Percentiles rank a stretch among this genome's conserved stretches.
These are phyloP conservation scores for Tilletiaria anomala DNA, from an alignment of 1,284 basidiomycete species.

Conservation along the genomic window DNA sequence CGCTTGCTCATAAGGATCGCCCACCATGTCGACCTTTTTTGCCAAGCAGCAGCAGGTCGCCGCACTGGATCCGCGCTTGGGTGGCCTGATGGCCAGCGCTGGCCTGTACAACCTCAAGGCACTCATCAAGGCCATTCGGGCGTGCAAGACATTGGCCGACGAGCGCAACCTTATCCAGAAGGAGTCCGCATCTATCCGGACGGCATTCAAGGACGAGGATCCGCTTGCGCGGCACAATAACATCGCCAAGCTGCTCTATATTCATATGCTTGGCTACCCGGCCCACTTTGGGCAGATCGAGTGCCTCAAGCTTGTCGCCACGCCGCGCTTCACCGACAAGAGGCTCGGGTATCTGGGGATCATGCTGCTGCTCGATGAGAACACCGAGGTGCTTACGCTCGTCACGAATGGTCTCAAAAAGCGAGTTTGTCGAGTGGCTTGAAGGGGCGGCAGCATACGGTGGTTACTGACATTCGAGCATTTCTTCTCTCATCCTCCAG, in stretches of 20 bases:
- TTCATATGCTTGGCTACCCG: conserved; percentile 98
- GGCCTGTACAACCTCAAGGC: conserved; percentile 40
- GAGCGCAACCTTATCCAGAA: conserved; percentile 94
- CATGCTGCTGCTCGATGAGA: conserved; percentile 94
- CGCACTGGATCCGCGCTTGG: conserved; percentile 37
- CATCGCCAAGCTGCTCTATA: conserved; percentile 95
- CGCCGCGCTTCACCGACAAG: conserved; percentile 91
- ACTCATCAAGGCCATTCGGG: conserved; percentile 42
- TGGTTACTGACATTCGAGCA: not conserved
- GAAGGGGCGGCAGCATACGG: not conserved
- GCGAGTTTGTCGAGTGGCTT: conserved; percentile 46
- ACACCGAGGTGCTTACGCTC: conserved; percentile 89
- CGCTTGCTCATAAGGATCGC: no score
- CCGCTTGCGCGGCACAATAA: conserved; percentile 77
- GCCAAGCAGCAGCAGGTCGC: conserved; percentile 39
- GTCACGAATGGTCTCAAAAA: conserved; percentile 98
- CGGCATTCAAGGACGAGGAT: conserved; percentile 86
- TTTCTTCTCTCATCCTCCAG: conserved; percentile 43
- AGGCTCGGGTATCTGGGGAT: conserved; percentile 92
- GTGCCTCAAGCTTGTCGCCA: conserved; percentile 97
- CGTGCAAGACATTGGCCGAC: conserved; percentile 81
- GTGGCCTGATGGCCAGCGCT: conserved; percentile 34
- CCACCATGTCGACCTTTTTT: conserved; percentile 36
- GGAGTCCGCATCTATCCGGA: conserved; percentile 92
- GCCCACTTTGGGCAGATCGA: conserved; percentile 99